phyloP scores from a whole-genome alignment of 2,329 filamentous ascomycete species.

The Sarocladium kiliense region DNA sequence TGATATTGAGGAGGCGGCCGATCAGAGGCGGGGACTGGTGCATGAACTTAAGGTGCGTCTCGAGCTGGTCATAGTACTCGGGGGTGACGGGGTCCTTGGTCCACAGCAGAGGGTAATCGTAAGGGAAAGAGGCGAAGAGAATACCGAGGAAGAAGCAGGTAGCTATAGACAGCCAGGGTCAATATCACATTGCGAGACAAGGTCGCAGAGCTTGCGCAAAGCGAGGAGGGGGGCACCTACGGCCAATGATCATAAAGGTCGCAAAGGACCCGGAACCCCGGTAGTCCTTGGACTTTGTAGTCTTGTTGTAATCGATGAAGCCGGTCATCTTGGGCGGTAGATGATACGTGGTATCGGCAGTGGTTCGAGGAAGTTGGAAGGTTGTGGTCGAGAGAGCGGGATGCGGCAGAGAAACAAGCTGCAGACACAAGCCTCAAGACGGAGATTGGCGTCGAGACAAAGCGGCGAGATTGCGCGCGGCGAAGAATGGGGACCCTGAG shows the following conservation, averaged over 20 bases:
- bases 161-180: no score
- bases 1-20: slow-evolving; percentile 87
- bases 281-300: slow-evolving; percentile 51
- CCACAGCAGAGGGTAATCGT: slow-evolving; percentile 89
- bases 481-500: neutral
- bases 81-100: slow-evolving; percentile 59
- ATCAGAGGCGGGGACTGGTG: slow-evolving; percentile 90
- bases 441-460: neutral
- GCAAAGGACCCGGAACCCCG: slow-evolving; percentile 71
- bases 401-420: slow-evolving; percentile 9
- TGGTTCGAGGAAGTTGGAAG: no score
- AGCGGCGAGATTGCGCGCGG: neutral
- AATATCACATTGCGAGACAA: neutral
- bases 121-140: slow-evolving; percentile 93
- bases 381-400: no score
- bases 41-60: slow-evolving; percentile 84
- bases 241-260: slow-evolving; percentile 93
- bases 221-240: slow-evolving; percentile 51
- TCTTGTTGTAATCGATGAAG: slow-evolving; percentile 50
- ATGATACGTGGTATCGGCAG: no score
- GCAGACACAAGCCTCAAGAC: neutral
- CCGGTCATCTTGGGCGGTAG: slow-evolving; percentile 22
- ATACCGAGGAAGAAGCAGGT: slow-evolving; percentile 98
- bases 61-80: slow-evolving; percentile 76
- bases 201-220: neutral